A percentile compares a stretch with the other conserved stretches of the same genome.
These are phyloP conservation scores for Alternaria sp. DNA, from an alignment of 2,329 filamentous ascomycete genomes.

Conservation along the genomic window DNA sequence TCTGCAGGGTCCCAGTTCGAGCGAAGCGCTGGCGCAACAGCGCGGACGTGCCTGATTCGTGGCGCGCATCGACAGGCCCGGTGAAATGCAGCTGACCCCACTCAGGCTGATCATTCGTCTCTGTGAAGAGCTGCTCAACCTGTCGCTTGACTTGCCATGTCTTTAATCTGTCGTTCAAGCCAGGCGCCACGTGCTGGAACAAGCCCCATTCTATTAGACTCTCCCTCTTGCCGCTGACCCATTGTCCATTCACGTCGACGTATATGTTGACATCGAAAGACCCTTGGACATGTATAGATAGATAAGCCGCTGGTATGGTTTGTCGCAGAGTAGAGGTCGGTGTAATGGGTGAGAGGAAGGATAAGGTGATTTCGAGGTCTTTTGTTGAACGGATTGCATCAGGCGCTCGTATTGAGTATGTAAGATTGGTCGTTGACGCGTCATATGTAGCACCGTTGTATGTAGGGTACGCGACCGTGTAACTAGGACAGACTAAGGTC, in stretches of 20 bases:
- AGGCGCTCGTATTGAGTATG: slow-evolving; percentile 65
- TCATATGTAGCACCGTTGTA: slow-evolving; percentile 72
- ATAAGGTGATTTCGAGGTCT: slow-evolving; percentile 65
- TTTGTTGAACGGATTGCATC: slow-evolving; percentile 41
- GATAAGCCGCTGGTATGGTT: slow-evolving; percentile 81
- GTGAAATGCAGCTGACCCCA: slow-evolving; percentile 85
- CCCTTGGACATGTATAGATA: slow-evolving; percentile 75
- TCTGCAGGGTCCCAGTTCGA: slow-evolving; percentile 69
- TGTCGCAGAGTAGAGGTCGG: slow-evolving; percentile 82
- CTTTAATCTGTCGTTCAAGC: slow-evolving; percentile 60
- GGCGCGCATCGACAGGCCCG: slow-evolving; percentile 70
- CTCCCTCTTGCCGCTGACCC: slow-evolving; percentile 78
- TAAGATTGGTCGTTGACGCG: slow-evolving; percentile 74
- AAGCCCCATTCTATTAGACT: slow-evolving; percentile 76
- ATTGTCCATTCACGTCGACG: slow-evolving; percentile 66
- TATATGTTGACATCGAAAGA: slow-evolving; percentile 61
- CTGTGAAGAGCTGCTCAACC: slow-evolving; percentile 74
- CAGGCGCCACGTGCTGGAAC: slow-evolving; percentile 53
- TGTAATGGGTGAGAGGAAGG: slow-evolving; percentile 80
- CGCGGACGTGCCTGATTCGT: slow-evolving; percentile 75
- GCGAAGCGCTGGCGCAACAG: slow-evolving; percentile 74
- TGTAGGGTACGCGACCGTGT: slow-evolving; percentile 65
- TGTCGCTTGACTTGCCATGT: slow-evolving; percentile 71
- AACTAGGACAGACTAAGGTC: slow-evolving; percentile 45
- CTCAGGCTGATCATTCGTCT: slow-evolving; percentile 76